Evolutionary conservation across 257 asterid species (phyloP), one percentile per base, ranked within the genome.

Genomic region (Eucommia ulmoides): DNA sequence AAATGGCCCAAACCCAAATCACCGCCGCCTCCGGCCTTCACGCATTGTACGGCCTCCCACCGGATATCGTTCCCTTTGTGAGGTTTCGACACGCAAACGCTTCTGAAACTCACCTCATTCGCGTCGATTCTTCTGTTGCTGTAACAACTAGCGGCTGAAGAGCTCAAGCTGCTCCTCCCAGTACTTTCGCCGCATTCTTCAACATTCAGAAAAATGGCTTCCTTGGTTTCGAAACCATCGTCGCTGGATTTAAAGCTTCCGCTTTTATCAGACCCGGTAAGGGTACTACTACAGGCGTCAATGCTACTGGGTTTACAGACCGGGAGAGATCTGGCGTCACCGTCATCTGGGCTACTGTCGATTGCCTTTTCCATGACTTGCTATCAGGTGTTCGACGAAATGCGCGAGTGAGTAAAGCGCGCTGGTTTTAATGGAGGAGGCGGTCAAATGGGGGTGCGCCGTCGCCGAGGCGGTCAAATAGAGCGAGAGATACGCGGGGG

Each of bases 391-490:
- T 62, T 70, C 26, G 88, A 62, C 57, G 75, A 76, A 73, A 81
- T 65, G 88, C 51, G 66, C 46, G 55, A 49, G 50, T 64, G 73
- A 57, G 50, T 33, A 41, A 47, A 54, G 21, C 10, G 7, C 8
- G 49, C 8, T 7, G 12, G 33, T 72, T 65, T 58, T 67, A 70
- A 75, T 73, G 50, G 23, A 45, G 20, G 61, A 47, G 67, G 33
- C 52, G 79, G 93, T 88, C 85, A 79, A 81, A 64, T 73, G 54
- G 63, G 52, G 57, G 48, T 66, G 73, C 61, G 80, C 61, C 33
- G 61, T 62, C 63, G 81, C 64, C 86, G 86, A 81, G 86, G 94
- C 49, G 62, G 94, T 88, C 97, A 84, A 81, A 79, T 77, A 47
- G 52, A 12, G 54, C 50, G 72, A 67, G 81, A 62, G 78, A 76